These are phyloP conservation scores for Psidium guajava DNA, from an alignment of 345 rosid species.

Conservation along the genomic window DNA sequence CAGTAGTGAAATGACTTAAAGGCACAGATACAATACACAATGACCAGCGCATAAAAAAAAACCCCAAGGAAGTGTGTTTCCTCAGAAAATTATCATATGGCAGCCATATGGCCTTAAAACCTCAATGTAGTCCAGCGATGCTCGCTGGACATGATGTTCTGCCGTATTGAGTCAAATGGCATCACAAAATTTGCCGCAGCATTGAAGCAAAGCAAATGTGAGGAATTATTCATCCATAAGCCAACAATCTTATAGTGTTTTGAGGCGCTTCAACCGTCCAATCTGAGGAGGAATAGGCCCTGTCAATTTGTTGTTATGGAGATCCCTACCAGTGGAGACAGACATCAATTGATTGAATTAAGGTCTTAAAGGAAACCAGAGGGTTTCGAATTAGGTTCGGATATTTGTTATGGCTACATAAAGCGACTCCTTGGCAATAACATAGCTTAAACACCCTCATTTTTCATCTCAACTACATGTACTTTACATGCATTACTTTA, in stretches of 20 bases:
- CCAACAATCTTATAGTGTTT: constrained; percentile 48
- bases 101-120: not conserved
- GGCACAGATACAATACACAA: no score
- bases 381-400: not conserved
- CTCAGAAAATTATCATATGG: not conserved
- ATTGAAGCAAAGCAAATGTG: not conserved
- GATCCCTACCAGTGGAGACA: constrained; percentile 36
- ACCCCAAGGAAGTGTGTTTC: not conserved
- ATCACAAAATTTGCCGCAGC: not conserved
- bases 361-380: not conserved
- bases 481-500: not conserved
- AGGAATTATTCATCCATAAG: not conserved
- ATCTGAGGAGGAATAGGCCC: constrained; percentile 98
- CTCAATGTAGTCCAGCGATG: not conserved
- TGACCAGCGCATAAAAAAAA: not conserved
- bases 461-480: not conserved
- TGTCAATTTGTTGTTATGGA: constrained; percentile 76
- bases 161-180: not conserved
- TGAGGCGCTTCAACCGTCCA: constrained; percentile 74
- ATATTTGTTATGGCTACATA: not conserved
- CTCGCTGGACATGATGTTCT: not conserved
- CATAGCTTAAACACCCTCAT: not conserved
- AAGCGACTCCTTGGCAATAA: not conserved
- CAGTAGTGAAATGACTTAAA: no score
- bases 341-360: not conserved